Conservation (phyloP, 2,329 filamentous ascomycete genomes). For the Trichoderma breve region DNA sequence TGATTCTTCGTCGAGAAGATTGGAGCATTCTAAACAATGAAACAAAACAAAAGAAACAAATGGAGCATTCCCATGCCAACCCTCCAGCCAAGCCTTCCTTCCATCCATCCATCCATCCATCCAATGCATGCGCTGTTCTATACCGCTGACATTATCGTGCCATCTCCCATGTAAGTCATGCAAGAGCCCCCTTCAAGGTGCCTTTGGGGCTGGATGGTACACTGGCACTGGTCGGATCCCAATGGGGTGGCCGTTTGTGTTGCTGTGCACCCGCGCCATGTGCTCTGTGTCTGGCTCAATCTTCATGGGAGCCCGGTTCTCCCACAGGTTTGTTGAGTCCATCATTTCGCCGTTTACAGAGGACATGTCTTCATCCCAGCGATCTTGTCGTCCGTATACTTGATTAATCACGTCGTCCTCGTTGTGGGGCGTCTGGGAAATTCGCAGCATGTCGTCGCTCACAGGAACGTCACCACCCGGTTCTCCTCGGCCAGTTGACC, state of each 20-base stretch:
- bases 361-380: slow-evolving; percentile 29
- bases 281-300: slow-evolving; percentile 28
- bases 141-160: neutral
- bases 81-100: slow-evolving; percentile 6
- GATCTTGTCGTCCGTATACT: slow-evolving; percentile 28
- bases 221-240: neutral
- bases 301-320: slow-evolving; percentile 31
- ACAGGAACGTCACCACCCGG: slow-evolving; percentile 29
- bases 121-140: neutral
- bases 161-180: neutral
- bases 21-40: slow-evolving; percentile 31
- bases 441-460: slow-evolving; percentile 43
- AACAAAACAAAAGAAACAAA: slow-evolving; percentile 14
- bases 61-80: neutral
- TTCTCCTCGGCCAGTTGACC: slow-evolving; percentile 24
- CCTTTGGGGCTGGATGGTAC: slow-evolving; percentile 11
- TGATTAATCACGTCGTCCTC: slow-evolving; percentile 39
- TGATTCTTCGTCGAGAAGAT: slow-evolving; percentile 35
- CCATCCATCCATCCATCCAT: neutral
- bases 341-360: slow-evolving; percentile 29
- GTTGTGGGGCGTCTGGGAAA: slow-evolving; percentile 34
- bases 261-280: slow-evolving; percentile 23
- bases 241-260: neutral
- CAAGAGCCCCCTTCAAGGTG: neutral
- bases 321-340: slow-evolving; percentile 31